phyloP scores from a whole-genome alignment of 2,329 filamentous ascomycete species.

The Fusarium euwallaceae region DNA sequence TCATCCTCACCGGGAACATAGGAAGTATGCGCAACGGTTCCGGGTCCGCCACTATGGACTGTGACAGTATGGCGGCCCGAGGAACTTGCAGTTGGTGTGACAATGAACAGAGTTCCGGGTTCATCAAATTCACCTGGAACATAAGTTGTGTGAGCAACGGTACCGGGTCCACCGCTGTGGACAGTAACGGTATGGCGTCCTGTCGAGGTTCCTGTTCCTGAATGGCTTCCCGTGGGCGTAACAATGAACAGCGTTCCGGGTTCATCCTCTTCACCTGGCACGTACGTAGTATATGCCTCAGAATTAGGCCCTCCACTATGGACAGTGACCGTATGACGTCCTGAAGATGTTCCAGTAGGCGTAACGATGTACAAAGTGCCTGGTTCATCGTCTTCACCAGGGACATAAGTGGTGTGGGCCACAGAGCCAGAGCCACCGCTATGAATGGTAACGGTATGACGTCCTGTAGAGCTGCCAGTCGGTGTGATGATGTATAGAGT shows the following conservation, averaged over 20 bases:
- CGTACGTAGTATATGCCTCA: not conserved
- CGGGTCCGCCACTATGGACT: not conserved
- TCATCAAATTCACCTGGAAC: not conserved
- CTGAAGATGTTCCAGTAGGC: not conserved
- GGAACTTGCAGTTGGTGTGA: not conserved
- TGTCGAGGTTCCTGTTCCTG: not conserved
- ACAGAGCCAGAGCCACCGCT: conserved; percentile 4
- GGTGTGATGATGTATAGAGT: conserved; percentile 17
- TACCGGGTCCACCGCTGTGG: not conserved
- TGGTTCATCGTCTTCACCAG: not conserved
- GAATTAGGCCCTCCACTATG: not conserved
- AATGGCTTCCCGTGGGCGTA: not conserved
- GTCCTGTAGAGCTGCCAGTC: not conserved
- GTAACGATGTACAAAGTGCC: conserved; percentile 19
- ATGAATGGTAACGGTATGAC: conserved; percentile 4
- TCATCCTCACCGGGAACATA: not conserved
- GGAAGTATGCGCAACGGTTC: not conserved
- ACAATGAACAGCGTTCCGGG: not conserved
- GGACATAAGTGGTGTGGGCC: not conserved
- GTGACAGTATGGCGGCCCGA: not conserved
- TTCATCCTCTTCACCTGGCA: not conserved
- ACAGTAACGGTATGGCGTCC: not conserved
- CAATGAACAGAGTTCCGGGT: not conserved
- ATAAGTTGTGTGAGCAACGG: not conserved
- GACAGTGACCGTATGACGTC: not conserved